phyloP scores from a whole-genome alignment of 1,284 basidiomycete genomes.

The Tylopilus orsonianus region DNA sequence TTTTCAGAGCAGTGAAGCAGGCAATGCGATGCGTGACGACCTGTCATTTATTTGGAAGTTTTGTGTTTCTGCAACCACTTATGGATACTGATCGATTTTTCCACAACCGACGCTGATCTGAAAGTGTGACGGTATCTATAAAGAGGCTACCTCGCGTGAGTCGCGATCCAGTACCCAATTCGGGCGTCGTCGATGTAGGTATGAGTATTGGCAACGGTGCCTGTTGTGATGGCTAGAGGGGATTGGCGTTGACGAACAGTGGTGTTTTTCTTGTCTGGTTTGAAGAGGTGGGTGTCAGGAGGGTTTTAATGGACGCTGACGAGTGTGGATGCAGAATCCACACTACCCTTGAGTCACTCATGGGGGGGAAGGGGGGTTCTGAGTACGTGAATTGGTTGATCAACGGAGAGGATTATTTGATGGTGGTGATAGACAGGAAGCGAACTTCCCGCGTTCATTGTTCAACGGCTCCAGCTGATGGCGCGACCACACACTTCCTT shows the following conservation, averaged over 20 bases:
- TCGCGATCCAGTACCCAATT: slow-evolving; percentile 9
- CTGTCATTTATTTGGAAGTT: slow-evolving; percentile 10
- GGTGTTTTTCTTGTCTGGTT: slow-evolving; percentile 12
- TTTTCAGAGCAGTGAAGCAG: no score
- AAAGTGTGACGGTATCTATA: slow-evolving; percentile 15
- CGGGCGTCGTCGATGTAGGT: slow-evolving; percentile 11
- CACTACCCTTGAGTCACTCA: no score
- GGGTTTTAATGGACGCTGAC: slow-evolving; percentile 1
- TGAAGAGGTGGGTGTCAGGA: slow-evolving; percentile 13
- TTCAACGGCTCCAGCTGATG: no score
- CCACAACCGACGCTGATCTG: neutral
- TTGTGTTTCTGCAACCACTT: slow-evolving; percentile 18
- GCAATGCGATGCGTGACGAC: neutral
- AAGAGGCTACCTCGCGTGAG: slow-evolving; percentile 10
- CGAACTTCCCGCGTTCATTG: neutral
- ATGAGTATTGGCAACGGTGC: slow-evolving; percentile 6
- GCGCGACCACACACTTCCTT: no score
- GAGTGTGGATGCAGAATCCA: neutral
- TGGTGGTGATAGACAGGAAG: neutral
- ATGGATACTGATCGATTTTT: slow-evolving; percentile 5
- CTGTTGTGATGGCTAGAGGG: slow-evolving; percentile 14
- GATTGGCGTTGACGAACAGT: slow-evolving; percentile 5
- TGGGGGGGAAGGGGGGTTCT: no score
- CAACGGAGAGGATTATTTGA: no score
- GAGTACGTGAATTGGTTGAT: no score